Evolutionary conservation across 2,329 filamentous ascomycete genomes (phyloP).

Genomic region (Stemphylium lycopersici): DNA sequence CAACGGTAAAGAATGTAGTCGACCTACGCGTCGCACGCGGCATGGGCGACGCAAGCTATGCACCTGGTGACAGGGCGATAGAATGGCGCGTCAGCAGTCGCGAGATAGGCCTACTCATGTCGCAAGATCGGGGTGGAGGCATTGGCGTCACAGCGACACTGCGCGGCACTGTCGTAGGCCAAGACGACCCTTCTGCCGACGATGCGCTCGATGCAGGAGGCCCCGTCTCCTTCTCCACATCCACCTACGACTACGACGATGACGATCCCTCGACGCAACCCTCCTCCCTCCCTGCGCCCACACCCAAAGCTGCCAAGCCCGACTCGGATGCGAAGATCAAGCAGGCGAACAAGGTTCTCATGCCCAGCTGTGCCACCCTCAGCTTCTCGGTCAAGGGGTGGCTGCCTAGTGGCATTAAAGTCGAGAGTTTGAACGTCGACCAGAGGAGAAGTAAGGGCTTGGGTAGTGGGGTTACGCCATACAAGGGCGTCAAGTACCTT

Average conservation of each 20-base stretch:
- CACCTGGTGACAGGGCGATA: constrained; percentile 71
- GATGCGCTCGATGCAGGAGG: constrained; percentile 43
- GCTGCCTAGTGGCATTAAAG: constrained; percentile 68
- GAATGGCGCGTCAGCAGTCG: constrained; percentile 85
- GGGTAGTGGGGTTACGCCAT: constrained; percentile 87
- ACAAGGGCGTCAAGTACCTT: constrained; percentile 97
- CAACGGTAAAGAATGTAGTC: constrained; percentile 78
- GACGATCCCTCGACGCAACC: constrained; percentile 34
- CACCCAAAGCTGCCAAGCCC: constrained; percentile 25
- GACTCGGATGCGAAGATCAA: constrained; percentile 60
- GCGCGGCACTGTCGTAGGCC: constrained; percentile 78
- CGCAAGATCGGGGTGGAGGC: constrained; percentile 50
- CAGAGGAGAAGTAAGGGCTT: constrained; percentile 83
- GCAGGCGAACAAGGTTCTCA: constrained; percentile 62
- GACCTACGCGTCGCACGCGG: constrained; percentile 81
- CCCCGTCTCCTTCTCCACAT: constrained; percentile 25
- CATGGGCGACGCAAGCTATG: constrained; percentile 82
- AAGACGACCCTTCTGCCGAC: constrained; percentile 50
- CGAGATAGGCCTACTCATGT: constrained; percentile 64
- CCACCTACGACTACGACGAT: constrained; percentile 42
- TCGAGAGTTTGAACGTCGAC: constrained; percentile 67
- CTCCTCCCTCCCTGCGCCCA: background rate
- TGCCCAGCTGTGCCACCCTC: constrained; percentile 55
- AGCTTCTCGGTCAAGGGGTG: constrained; percentile 65
- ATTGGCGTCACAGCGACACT: constrained; percentile 73